Base-by-base conservation (phyloP, 495 filamentous ascomycete species). In the Daldinia concentrica region DNA sequence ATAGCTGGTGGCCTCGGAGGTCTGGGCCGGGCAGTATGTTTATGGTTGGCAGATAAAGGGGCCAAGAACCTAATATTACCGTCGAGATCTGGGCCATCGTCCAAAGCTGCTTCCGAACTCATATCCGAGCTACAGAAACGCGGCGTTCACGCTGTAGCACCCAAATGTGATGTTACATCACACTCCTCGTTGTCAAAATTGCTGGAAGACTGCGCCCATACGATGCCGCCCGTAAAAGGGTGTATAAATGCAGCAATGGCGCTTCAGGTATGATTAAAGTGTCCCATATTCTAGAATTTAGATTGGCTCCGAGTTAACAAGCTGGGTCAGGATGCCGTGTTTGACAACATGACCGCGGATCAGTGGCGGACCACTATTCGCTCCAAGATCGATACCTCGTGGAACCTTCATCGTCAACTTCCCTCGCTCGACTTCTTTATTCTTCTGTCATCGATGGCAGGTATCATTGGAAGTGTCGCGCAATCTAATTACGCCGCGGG, bases 211-310 rank as follows among this genome's bases (percentile, higher is more conserved):
- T 74, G 74, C 34, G 26, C 48, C 12, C 58, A 29, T 4, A 69
- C 41, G 0, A 68, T 84, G 74, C 85, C 85, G 12, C 79, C 82
- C 11, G 78, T 90, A 51, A 79, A 73, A 27, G 88, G 88, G 24
- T 82, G 85, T 32, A 66, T 82, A 43, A 78, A 82, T 7, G 68
- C 71, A 4, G 74, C 79, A 19, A 82, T 82, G 82, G 82, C 86
- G 9, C 82, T 82, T 8, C 63, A 39, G 36, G 36, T 39, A 39
- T 39, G 36, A 15, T 15, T 4, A 39, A 39, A 5, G 30, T 9
- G 30, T 32, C 8, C 36, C 11, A 0, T n/a, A 39, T 39, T 0
- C 36, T 39, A 14, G n/a, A n/a, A n/a, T n/a, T n/a, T n/a, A n/a
- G 36, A 39, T 39, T 3, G 14, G 12, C 36, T 4, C 12, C 14